Evolutionary conservation across 2,329 filamentous ascomycete species (phyloP), one percentile per base, ranked within the genome.

Genomic region (Penicillium sp.): DNA sequence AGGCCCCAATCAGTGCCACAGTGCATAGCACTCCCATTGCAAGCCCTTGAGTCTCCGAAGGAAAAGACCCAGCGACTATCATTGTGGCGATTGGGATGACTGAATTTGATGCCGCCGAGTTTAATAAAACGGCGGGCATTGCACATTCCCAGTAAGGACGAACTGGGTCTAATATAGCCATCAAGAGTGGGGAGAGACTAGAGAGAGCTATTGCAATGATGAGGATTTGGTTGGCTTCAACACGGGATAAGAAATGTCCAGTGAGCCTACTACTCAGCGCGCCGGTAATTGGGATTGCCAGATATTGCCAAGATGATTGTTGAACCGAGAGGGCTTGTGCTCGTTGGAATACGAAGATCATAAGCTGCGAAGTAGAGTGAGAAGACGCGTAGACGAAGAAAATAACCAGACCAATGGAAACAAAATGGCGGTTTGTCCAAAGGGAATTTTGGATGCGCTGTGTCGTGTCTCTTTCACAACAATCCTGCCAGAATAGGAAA

Each of bases 401-500:
- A 4, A 51, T 19, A 17, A 39, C 40, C 17, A 51, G 13, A 15
- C 45, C 12, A 4, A 51, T 40, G 17, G 33, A 32, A 9, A 48
- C n/a, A n/a, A 51, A 51, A 15, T 39, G 39, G 15, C 9, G 19
- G 3, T 51, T 49, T 28, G 22, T 31, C 49, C 49, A 51, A 13
- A 49, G 40, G 15, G 49, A 51, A 43, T 51, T 19, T 6, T 34
- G 49, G 12, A 51, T 17, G 7, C 15, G 28, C 6, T 38, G 28
- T 7, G 33, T 33, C 10, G 17, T 38, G 6, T 51, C 49, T 26
- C 40, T 48, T 40, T 51, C 49, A 33, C 45, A 40, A 34, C 45
- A 43, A 31, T 48, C 45, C 6, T 51, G 49, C 49, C 45, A 51
- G 34, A 51, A 43, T 1, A 51, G 33, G 37, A 48, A 48, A 3